Evolutionary conservation across 768 basidiomycete species (phyloP), one percentile per base, ranked within the genome.

Genomic region (Coprinopsis marcescibilis): DNA sequence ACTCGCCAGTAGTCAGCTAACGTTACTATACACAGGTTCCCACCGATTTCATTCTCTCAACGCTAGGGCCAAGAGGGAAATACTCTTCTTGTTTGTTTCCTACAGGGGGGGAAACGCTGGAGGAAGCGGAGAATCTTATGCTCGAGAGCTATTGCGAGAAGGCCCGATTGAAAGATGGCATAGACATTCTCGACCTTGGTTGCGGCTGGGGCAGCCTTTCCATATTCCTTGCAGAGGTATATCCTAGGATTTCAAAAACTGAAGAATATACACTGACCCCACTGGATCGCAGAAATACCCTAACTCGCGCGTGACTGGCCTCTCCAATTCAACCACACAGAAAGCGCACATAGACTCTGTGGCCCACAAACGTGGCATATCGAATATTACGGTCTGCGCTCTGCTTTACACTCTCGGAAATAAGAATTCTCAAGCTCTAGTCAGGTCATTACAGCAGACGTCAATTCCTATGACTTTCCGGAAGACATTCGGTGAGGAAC

Each of bases 161-260:
- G 54, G 83, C 83, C 0, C 69, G 74, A 40, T 59, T 88, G 19
- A 66, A 60, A 43, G 80, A 85, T 51, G 83, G 81, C 0, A 68
- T 75, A 41, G 76, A 78, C 51, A 68, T 86, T 21, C 59, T 86
- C 32, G 85, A 86, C 59, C 65, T 86, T 4, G 84, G 83, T 3
- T 86, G 85, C 60, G 83, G 83, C 2, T 85, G 82, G 83, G 83
- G 85, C n/a, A 82, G 80, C 57, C 62, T 87, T 36, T 77, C 81
- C 0, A 57, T 85, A 12, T 84, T 76, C 56, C 67, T 85, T 4
- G 82, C 83, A 1, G 64, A 79, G 67, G 80, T 81, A 29, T 29
- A 46, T 53, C 21, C 14, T 25, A 27, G 23, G n/a, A n/a, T 25
- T 26, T 32, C 17, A 6, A 4, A 14, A 26, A 10, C 14, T 11